Percentiles rank a stretch among this genome's conserved stretches.
Evolutionary conservation across 2,329 filamentous ascomycete genomes (phyloP).

Genomic region (Trichoderma endophyticum): DNA sequence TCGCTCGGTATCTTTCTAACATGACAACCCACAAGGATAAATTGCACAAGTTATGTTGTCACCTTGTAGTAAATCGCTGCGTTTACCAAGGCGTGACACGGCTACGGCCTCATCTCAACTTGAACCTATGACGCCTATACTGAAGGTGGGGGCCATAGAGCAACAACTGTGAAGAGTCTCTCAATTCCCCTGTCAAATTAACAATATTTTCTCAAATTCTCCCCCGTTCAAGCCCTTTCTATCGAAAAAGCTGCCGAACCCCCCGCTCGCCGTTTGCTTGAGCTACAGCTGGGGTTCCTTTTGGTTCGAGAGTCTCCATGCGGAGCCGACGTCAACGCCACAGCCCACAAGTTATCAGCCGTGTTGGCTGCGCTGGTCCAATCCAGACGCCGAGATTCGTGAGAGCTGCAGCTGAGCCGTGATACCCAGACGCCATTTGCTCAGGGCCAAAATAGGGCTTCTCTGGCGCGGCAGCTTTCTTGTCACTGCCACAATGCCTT

Average conservation of each 20-base stretch:
- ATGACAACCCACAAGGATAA: not conserved
- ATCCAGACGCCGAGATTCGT: slow-evolving; percentile 1
- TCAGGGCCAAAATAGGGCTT: not conserved
- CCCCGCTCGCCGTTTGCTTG: slow-evolving; percentile 12
- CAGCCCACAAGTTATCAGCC: slow-evolving; percentile 8
- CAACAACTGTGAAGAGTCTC: not conserved
- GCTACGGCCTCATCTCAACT: not conserved
- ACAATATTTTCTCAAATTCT: no score
- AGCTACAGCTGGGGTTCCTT: not conserved
- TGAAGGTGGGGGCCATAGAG: not conserved
- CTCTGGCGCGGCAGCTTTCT: slow-evolving; percentile 6
- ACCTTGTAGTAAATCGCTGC: not conserved
- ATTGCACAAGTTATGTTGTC: not conserved
- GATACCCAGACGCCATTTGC: slow-evolving; percentile 4
- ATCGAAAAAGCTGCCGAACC: not conserved
- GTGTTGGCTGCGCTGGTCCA: slow-evolving; percentile 7
- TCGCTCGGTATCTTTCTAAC: not conserved
- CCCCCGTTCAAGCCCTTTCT: no score
- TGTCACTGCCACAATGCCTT: slow-evolving; percentile 8
- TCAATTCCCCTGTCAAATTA: not conserved
- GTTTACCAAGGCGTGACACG: not conserved
- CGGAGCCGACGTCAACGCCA: slow-evolving; percentile 16
- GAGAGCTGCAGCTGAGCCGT: not conserved
- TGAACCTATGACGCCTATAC: not conserved
- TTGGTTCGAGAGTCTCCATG: not conserved